A percentile compares a stretch with the other conserved stretches of the same genome.
Evolutionary conservation across 2,329 filamentous ascomycete genomes (phyloP).

Genomic region (Colletotrichum lupini): DNA sequence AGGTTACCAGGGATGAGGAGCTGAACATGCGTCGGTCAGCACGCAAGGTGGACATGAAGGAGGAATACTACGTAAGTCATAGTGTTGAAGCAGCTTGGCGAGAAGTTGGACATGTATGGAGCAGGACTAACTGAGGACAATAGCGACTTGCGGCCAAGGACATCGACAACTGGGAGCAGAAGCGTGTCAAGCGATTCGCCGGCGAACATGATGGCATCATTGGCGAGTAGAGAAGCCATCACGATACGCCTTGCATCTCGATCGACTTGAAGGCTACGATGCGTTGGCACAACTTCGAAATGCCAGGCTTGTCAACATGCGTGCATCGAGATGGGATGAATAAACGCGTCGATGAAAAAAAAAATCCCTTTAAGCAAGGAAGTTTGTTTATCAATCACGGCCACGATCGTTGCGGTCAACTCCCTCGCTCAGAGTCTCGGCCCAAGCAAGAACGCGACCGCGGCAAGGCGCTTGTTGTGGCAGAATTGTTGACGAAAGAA

Average conservation of each 20-base stretch:
- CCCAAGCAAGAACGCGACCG: background rate
- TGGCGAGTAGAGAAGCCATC: constrained; percentile 44
- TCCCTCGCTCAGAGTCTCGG: background rate
- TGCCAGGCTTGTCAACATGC: background rate
- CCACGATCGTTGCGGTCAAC: background rate
- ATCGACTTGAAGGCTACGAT: background rate
- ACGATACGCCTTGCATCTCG: constrained; percentile 8
- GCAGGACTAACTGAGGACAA: constrained; percentile 66
- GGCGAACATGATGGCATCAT: constrained; percentile 91
- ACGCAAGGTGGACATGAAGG: constrained; percentile 81
- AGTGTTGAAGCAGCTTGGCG: background rate
- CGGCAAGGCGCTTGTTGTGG: constrained; percentile 9
- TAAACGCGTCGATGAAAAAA: background rate
- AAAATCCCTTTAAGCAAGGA: background rate
- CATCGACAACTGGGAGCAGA: constrained; percentile 96
- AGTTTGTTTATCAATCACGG: background rate
- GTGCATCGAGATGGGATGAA: constrained; percentile 17
- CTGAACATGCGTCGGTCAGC: constrained; percentile 80
- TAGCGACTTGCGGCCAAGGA: constrained; percentile 89
- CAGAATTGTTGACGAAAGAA: constrained; percentile 25
- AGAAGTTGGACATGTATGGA: constrained; percentile 37
- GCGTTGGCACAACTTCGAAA: background rate
- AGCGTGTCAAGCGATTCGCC: constrained; percentile 87
- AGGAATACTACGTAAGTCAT: constrained; percentile 84
- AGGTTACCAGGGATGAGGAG: constrained; percentile 87